Evolutionary conservation across 805 yeast genomes (phyloP).

Genomic region (Wickerhamiella spandovensis): DNA sequence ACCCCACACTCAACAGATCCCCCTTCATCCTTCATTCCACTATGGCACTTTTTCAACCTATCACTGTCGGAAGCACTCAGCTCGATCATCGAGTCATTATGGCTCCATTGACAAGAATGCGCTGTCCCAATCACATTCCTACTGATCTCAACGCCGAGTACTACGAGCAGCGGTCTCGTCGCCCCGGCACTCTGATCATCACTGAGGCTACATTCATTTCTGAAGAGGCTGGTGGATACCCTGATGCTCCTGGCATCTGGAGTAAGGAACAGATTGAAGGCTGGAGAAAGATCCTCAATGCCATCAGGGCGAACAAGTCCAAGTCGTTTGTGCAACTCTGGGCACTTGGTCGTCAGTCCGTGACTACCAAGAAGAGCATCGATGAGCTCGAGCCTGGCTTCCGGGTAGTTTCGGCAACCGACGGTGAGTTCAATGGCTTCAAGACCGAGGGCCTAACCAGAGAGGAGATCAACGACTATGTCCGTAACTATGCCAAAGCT

Average conservation of each 20-base stretch:
- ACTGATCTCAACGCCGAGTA: slow-evolving; percentile 35
- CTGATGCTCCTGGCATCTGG: slow-evolving; percentile 21
- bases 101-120: slow-evolving; percentile 39
- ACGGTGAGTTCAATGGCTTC: not conserved
- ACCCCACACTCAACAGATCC: not conserved
- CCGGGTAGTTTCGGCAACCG: not conserved
- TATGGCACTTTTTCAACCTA: slow-evolving; percentile 22
- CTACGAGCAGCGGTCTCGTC: slow-evolving; percentile 41
- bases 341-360: slow-evolving; percentile 31
- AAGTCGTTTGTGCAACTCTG: slow-evolving; percentile 32
- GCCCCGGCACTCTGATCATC: slow-evolving; percentile 48
- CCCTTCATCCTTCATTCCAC: not conserved
- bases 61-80: slow-evolving; percentile 25
- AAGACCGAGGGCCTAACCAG: slow-evolving; percentile 25
- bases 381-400: slow-evolving; percentile 14
- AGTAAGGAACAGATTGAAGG: slow-evolving; percentile 21
- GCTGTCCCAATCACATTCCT: slow-evolving; percentile 30
- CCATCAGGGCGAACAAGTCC: slow-evolving; percentile 33
- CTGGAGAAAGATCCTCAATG: slow-evolving; percentile 30
- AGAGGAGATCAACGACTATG: slow-evolving; percentile 30
- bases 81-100: slow-evolving; percentile 31
- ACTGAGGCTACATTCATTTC: slow-evolving; percentile 44
- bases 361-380: slow-evolving; percentile 24
- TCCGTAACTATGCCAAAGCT: slow-evolving; percentile 31
- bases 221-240: slow-evolving; percentile 29